Base-by-base conservation (phyloP, 2,329 filamentous ascomycete genomes). In the Amauroascus verrucosus region DNA sequence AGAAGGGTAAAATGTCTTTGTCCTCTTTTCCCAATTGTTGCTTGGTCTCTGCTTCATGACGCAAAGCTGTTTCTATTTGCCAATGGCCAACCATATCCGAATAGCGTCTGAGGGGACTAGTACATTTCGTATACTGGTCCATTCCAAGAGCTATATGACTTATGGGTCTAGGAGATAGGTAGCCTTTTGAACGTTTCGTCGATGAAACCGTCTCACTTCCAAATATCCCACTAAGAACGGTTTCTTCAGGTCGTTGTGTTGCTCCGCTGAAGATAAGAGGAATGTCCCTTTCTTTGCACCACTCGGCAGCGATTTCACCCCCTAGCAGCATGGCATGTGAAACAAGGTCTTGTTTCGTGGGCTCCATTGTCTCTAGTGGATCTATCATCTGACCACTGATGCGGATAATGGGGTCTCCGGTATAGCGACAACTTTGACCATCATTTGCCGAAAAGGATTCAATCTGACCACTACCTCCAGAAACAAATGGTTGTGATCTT, bases 51-150 rank as follows among this genome's bases (percentile, higher is more conserved):
- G 75, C 71, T 65, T 83, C 80, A 56, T 77, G 72, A 9, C 77
- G 76, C 38, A 84, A 60, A 1, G 78, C 79, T 6, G 80, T 77
- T 68, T 83, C 80, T 45, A 83, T 81, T 59, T 84, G 81, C 73
- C 81, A 84, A 62, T 83, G 80, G 9, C 74, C 69, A 44, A 84
- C 71, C 62, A 84, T 73, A 64, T 84, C 81, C 45, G 70, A 72
- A 63, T 78, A 83, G 35, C 81, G 74, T 48, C 81, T 76, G 20
- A 84, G 70, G 1, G 81, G 81, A 60, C 77, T 81, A 0, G 81
- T 84, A 48, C 75, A 73, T 65, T 79, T 82, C 55, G 75, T 65
- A 60, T 83, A 83, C 24, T 71, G 63, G 26, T 74, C 65, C 26
- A 79, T 65, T 33, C 78, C 79, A 1, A 83, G 66, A 6, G 74